Percentiles rank a stretch among this genome's conserved stretches.
phyloP scores from a whole-genome alignment of 2,329 filamentous ascomycete species.

The Pseudogymnoascus sp. region DNA sequence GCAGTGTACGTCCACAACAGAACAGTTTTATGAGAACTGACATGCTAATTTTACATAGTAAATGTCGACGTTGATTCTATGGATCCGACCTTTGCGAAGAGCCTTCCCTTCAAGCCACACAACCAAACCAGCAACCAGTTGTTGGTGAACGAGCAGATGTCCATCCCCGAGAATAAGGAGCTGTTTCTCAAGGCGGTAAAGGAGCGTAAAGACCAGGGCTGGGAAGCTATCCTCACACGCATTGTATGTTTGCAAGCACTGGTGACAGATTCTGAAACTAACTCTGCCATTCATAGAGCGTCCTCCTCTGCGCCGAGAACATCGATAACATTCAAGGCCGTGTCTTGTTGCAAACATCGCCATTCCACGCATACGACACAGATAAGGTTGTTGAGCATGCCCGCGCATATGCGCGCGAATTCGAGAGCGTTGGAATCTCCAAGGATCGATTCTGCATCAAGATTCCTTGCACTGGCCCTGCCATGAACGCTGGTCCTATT shows the following conservation, averaged over 20 bases:
- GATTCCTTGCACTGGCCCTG: conserved; percentile 42
- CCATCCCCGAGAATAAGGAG: conserved; percentile 36
- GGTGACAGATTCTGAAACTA: neutral
- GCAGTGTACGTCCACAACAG: conserved; percentile 27
- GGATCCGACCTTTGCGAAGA: conserved; percentile 41
- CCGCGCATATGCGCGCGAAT: conserved; percentile 40
- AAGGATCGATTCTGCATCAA: conserved; percentile 45
- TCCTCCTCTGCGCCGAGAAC: conserved; percentile 27
- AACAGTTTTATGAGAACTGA: neutral
- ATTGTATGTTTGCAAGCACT: conserved; percentile 27
- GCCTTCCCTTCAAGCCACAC: conserved; percentile 38
- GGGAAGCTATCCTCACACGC: conserved; percentile 43
- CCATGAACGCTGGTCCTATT: conserved; percentile 38
- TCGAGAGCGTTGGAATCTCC: conserved; percentile 37
- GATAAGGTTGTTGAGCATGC: conserved; percentile 40
- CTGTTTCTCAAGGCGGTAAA: conserved; percentile 36
- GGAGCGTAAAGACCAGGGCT: conserved; percentile 39
- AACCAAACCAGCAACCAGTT: conserved; percentile 46
- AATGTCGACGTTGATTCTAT: conserved; percentile 47
- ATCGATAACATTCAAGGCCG: conserved; percentile 40
- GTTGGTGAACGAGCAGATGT: conserved; percentile 41
- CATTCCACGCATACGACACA: conserved; percentile 39
- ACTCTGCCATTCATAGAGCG: neutral
- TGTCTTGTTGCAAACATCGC: conserved; percentile 42
- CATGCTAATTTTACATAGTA: conserved; percentile 29